Percentiles rank a stretch among this genome's conserved stretches.
These are phyloP conservation scores for Pyrus pyrifolia DNA, from an alignment of 306 rosid genomes.

Conservation along the genomic window DNA sequence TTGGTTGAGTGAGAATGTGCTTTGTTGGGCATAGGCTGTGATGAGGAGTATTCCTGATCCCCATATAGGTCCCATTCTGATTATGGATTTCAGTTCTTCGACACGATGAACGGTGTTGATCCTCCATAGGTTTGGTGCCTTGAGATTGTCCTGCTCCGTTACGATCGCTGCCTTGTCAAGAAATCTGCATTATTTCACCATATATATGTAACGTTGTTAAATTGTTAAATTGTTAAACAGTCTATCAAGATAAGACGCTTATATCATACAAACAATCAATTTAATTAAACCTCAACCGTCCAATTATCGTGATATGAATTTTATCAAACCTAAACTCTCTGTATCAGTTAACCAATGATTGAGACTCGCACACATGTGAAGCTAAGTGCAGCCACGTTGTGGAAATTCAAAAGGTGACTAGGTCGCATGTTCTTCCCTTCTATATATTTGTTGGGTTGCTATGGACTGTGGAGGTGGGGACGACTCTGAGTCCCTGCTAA, in stretches of 20 bases:
- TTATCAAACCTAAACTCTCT: no score
- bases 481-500: neutral
- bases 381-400: neutral
- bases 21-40: slow-evolving; percentile 86
- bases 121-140: slow-evolving; percentile 68
- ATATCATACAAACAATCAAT: neutral
- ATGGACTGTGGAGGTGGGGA: neutral
- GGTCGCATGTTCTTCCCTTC: neutral
- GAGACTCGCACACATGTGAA: neutral
- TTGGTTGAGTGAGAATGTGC: slow-evolving; percentile 77
- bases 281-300: no score
- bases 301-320: neutral
- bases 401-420: neutral
- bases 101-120: slow-evolving; percentile 78
- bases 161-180: slow-evolving; percentile 79
- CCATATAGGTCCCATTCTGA: slow-evolving; percentile 97
- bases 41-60: slow-evolving; percentile 81
- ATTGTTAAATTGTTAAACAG: neutral
- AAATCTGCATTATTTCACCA: slow-evolving; percentile 35
- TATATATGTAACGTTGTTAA: neutral
- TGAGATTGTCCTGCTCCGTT: slow-evolving; percentile 43
- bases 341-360: neutral
- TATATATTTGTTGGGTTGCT: neutral
- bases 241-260: neutral
- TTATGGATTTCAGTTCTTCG: slow-evolving; percentile 73